Conservation (phyloP, 768 basidiomycete species). For the Agrocybe pediades region DNA sequence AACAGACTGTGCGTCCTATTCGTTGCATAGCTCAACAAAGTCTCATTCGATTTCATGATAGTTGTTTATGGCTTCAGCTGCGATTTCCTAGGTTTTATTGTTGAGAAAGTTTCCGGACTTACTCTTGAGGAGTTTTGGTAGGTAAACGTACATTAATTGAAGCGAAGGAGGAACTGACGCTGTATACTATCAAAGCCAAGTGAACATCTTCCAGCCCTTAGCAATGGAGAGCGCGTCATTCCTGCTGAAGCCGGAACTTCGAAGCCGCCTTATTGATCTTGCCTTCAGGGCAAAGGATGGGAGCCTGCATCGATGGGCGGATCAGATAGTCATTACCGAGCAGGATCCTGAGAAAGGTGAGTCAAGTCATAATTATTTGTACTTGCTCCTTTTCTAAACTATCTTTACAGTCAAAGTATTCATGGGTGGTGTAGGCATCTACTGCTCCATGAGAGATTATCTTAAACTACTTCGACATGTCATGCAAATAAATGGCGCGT, state of each 20-base stretch:
- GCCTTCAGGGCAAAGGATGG: conserved; percentile 20
- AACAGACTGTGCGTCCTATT: conserved; percentile 22
- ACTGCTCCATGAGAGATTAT: conserved; percentile 28
- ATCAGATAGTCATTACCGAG: conserved; percentile 20
- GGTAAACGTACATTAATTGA: not conserved
- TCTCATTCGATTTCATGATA: not conserved
- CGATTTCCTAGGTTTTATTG: conserved; percentile 31
- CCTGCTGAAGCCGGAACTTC: conserved; percentile 25
- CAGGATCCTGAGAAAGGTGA: conserved; percentile 25
- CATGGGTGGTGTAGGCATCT: conserved; percentile 27
- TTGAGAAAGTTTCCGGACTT: conserved; percentile 30
- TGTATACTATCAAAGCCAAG: conserved; percentile 17
- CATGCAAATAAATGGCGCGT: conserved; percentile 27
- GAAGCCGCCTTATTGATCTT: conserved; percentile 19
- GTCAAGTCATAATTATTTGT: not conserved
- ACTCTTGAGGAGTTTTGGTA: conserved; percentile 30
- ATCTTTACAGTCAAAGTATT: conserved; percentile 10
- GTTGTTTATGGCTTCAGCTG: conserved; percentile 32
- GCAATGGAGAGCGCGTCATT: conserved; percentile 27
- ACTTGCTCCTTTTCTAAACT: conserved; percentile 2
- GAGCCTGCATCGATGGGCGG: conserved; percentile 14
- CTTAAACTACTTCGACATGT: conserved; percentile 27
- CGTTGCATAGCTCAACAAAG: not conserved
- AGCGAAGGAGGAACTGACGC: not conserved
- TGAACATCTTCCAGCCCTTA: conserved; percentile 31